Evolutionary conservation across 805 yeast species (phyloP).

Genomic region (Candida anglica): DNA sequence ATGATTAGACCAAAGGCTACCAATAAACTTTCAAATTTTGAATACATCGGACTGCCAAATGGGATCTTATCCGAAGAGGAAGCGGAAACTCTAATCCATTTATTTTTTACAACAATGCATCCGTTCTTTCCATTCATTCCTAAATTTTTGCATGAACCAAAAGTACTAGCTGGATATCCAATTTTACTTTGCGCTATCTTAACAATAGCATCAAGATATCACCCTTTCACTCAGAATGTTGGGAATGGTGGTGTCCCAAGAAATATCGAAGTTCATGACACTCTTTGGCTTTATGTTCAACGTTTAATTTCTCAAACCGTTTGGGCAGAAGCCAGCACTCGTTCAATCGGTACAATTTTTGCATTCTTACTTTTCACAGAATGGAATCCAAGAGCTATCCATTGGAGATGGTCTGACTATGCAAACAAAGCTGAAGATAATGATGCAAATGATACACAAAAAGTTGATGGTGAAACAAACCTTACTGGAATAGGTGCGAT

Average conservation of each 20-base stretch:
- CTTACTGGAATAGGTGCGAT: slow-evolving; percentile 79
- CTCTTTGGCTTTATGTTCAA: slow-evolving; percentile 83
- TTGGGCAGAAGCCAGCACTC: slow-evolving; percentile 90
- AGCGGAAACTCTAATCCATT: slow-evolving; percentile 51
- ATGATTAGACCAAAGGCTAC: slow-evolving; percentile 46
- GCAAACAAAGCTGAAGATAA: slow-evolving; percentile 57
- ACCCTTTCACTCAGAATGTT: slow-evolving; percentile 45
- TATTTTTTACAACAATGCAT: slow-evolving; percentile 75
- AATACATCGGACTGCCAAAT: slow-evolving; percentile 54
- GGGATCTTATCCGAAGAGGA: slow-evolving; percentile 60
- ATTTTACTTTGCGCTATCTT: slow-evolving; percentile 75
- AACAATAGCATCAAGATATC: slow-evolving; percentile 78
- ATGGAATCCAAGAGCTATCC: slow-evolving; percentile 95
- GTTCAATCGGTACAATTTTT: slow-evolving; percentile 81
- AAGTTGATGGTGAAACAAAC: slow-evolving; percentile 39
- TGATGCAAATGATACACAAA: slow-evolving; percentile 4
- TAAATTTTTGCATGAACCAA: slow-evolving; percentile 60
- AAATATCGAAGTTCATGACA: slow-evolving; percentile 67
- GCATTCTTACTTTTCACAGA: slow-evolving; percentile 85
- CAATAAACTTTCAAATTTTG: slow-evolving; percentile 51
- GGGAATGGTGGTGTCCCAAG: slow-evolving; percentile 30
- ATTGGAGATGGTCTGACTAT: slow-evolving; percentile 82
- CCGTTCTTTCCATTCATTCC: slow-evolving; percentile 92
- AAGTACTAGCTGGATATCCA: slow-evolving; percentile 71
- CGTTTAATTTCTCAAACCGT: slow-evolving; percentile 76